phyloP scores from a whole-genome alignment of 345 rosid genomes.

The Rhodamnia rubescens region DNA sequence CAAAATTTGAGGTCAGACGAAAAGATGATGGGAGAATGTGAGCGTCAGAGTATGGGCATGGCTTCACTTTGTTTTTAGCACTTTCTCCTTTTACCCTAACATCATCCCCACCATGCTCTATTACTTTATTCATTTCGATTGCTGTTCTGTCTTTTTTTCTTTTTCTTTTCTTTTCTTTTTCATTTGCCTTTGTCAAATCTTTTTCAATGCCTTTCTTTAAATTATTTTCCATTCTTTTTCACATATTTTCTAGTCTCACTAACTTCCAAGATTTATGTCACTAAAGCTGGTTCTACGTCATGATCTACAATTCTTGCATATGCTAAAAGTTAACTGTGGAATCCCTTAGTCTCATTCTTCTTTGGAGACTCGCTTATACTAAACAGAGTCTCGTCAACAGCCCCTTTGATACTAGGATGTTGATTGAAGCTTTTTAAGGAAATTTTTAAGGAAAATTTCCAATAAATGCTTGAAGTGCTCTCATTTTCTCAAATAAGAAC shows the following conservation, averaged over 20 bases:
- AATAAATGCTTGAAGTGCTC: too few species aligned
- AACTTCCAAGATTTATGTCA: constrained; percentile 11
- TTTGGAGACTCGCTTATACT: not conserved
- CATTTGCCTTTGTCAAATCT: not conserved
- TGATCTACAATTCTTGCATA: not conserved
- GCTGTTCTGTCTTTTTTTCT: not conserved
- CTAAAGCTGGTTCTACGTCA: constrained; percentile 2
- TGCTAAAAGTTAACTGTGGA: not conserved
- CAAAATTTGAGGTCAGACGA: constrained; percentile 17
- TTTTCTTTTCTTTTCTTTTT: not conserved
- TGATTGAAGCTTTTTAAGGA: too few species aligned
- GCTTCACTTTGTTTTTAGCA: not conserved
- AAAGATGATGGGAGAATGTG: constrained; percentile 27
- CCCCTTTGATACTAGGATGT: not conserved
- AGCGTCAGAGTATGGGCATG: constrained; percentile 23
- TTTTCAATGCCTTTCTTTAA: not conserved
- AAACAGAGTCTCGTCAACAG: not conserved
- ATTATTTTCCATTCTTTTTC: not conserved
- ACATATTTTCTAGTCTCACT: constrained; percentile 5
- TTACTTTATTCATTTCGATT: not conserved
- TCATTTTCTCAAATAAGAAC: too few species aligned
- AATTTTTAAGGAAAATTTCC: too few species aligned
- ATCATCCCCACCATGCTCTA: not conserved
- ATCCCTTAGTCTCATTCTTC: not conserved
- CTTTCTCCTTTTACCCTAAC: not conserved